Evolutionary conservation across 371 early-diverging fungal species (phyloP), one percentile per base, ranked within the genome.

Genomic region (Rhizopus sp.): DNA sequence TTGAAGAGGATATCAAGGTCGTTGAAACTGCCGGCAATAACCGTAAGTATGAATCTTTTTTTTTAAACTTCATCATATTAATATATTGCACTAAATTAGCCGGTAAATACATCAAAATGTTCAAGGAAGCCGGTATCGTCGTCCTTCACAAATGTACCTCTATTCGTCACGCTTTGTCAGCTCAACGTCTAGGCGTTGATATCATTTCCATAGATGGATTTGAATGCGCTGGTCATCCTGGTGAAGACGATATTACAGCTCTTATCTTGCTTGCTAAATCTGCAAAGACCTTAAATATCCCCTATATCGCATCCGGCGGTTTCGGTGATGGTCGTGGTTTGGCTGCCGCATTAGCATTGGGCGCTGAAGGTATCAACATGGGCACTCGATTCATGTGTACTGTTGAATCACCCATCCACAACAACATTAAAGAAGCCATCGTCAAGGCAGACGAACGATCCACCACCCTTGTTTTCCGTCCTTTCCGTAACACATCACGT

Each of bases 141-240:
- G 84, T 87, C 44, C 82, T 91, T 60, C 91, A 91, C 81, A 91
- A 91, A 62, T 89, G 89, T 71, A 88, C 88, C 3, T 74, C 89
- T 16, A 85, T 91, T 55, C 82, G 89, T 12, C 92, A 91, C 63
- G 90, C 90, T 6, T 53, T 87, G 23, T 73, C 81, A 33, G 88
- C 89, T 34, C 85, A 87, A 69, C 58, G 67, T 53, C 62, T 85
- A 42, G 87, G 86, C 46, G 85, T 79, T 0, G 87, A 86, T 62
- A 69, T 85, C 48, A 60, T 89, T 50, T 88, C 88, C 33, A 88
- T 91, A 45, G 92, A 89, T 63, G 90, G 92, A 7, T 89, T 86
- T 64, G 90, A 91, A 68, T 91, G 92, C 71, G 92, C 90, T 53
- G 92, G 92, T 38, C 92, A 91, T 62, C 92, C 92, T 8, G 92